Base-by-base conservation (phyloP, 2,329 filamentous ascomycete species). In the Epichloe baconii region DNA sequence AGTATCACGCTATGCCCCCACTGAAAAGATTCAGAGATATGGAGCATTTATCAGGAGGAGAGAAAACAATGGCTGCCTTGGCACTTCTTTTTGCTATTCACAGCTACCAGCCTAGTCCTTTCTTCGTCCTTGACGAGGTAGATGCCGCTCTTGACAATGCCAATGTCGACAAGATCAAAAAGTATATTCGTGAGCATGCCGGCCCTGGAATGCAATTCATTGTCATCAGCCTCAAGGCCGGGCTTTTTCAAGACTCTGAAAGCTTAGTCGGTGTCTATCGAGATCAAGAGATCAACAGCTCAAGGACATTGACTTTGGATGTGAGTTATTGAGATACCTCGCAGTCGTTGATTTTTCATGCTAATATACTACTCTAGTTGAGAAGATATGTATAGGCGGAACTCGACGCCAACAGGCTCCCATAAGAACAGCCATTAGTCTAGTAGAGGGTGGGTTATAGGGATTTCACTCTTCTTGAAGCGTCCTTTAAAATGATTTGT, bases 181-280 rank as follows among this genome's bases (percentile, higher is more conserved):
- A 93, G 67, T 98, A 98, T 64, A 95, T 98, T 55, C 81, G 85
- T 38, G 88, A 95, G 62, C 90, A 98, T 68, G 87, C 90, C 1
- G 88, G 88, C 0, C 93, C 93, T 1, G 94, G 94, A 14, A 97
- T 97, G 89, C 93, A 98, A 67, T 98, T 98, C 60, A 94, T 98
- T 54, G 93, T 98, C 58, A 98, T 98, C 67, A 89, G 83, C 71
- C 77, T 98, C 65, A 98, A 98, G 77, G 86, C 89, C 0, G 90
- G 89, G 1, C 74, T 98, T 52, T 98, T 97, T 72, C 90, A 98
- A 70, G 87, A 94, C 67, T 95, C 88, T 63, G 90, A 98, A 75
- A 94, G 89, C 55, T 68, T 98, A 60, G 89, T 98, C 4, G 93
- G 93, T 48, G 89, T 98, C 11, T 97, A 95, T 73, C 78, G 93